Evolutionary conservation across 208 protist genomes (phyloP), one percentile per base, ranked within the genome.

Genomic region (Leishmania gerbilli): DNA sequence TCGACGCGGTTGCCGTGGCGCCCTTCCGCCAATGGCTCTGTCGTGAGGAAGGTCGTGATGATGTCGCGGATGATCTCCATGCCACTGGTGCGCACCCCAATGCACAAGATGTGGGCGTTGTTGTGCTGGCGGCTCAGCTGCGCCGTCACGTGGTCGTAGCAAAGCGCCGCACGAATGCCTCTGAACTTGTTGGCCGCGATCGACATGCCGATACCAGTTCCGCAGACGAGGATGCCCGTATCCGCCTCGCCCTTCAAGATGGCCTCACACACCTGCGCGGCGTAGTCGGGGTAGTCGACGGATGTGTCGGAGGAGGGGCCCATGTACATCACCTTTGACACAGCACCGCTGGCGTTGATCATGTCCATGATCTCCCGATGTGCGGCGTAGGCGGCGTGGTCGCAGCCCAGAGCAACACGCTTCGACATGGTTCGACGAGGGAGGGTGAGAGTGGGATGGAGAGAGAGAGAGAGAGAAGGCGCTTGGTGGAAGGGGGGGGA

Each of bases 231-330:
- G 64, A 99, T 89, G 13, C 95, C 97, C 19, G 76, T 82, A 51
- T 97, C 93, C 49, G 79, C 89, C 81, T 94, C 87, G 4, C 89
- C 88, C 56, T 79, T 83, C 58, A 89, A 72, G 17, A 99, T 92
- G 65, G 88, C 87, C 64, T 88, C 81, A 81, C 89, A 91, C 13
- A 96, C 92, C 27, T 79, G 74, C 15, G 69, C 65, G 55, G 98
- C 98, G 78, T 95, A 95, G 87, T 99, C 97, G 27, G 98, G 98
- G 87, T 99, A 99, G 92, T 99, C 98, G 31, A 96, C 91, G 13
- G 88, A 78, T 71, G 86, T 82, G 19, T 82, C 85, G n/a, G 74
- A 85, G 31, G 87, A 37, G 7, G 90, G 87, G 2, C 95, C 93
- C 67, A 94, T 82, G 90, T 97, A 96, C n/a, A 94, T 79, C 49